A percentile compares a stretch with the other conserved stretches of the same genome.
Evolutionary conservation across 2,329 filamentous ascomycete species (phyloP).

Genomic region (Botryosphaeria dothidea): DNA sequence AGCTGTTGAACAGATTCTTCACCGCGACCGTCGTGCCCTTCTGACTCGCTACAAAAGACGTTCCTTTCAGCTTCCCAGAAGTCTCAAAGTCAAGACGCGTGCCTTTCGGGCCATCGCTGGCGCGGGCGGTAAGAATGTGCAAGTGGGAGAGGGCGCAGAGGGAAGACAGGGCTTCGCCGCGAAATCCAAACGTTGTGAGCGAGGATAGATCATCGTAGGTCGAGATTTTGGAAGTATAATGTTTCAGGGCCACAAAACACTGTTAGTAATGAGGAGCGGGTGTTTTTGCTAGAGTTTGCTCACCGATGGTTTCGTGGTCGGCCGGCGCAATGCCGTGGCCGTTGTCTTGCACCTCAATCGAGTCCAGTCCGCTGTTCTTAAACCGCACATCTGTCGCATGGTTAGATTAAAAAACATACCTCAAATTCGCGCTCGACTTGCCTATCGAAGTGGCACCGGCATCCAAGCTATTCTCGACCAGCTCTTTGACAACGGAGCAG

Average conservation of each 20-base stretch:
- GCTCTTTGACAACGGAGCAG: constrained; percentile 93
- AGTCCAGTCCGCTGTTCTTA: constrained; percentile 90
- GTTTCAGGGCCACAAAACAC: constrained; percentile 68
- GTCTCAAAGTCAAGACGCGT: constrained; percentile 82
- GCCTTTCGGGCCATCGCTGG: constrained; percentile 78
- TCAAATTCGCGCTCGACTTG: too few species aligned
- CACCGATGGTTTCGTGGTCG: constrained; percentile 74
- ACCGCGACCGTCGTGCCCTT: constrained; percentile 84
- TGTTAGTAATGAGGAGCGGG: constrained; percentile 24
- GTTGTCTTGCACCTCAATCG: constrained; percentile 97
- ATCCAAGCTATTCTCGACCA: constrained; percentile 95
- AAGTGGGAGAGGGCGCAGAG: constrained; percentile 88
- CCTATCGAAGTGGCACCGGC: constrained; percentile 84
- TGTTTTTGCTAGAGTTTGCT: constrained; percentile 35
- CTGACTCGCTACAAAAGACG: constrained; percentile 76
- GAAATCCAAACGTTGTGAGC: constrained; percentile 92
- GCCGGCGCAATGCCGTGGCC: constrained; percentile 81
- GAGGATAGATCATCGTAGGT: constrained; percentile 83
- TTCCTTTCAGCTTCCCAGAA: constrained; percentile 76
- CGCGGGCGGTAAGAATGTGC: constrained; percentile 77
- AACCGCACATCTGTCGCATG: constrained; percentile 97
- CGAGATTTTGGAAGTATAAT: constrained; percentile 93
- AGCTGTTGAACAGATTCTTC: constrained; percentile 80
- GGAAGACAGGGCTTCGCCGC: constrained; percentile 92
- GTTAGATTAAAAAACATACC: too few species aligned